A percentile compares a stretch with the other conserved stretches of the same genome.
Conservation (phyloP, 2,329 filamentous ascomycete genomes). For the Didymellaceae sp. region DNA sequence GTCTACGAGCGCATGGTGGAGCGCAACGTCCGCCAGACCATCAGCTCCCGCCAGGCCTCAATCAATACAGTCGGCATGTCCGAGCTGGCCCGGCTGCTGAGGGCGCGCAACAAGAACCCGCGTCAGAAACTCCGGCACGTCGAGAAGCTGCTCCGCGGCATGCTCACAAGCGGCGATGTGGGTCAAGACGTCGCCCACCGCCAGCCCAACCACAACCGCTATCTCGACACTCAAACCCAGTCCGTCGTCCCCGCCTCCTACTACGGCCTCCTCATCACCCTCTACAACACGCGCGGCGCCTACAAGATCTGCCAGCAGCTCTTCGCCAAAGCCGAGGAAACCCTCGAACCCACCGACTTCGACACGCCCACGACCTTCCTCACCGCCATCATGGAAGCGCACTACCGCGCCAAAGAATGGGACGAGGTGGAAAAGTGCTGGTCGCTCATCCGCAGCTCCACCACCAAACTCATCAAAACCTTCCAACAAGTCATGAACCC, state of each 20-base stretch:
- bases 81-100: conserved; percentile 28
- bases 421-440: conserved; percentile 71
- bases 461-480: conserved; percentile 51
- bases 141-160: conserved; percentile 36
- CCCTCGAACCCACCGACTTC: conserved; percentile 22
- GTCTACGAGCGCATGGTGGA: conserved; percentile 55
- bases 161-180: conserved; percentile 33
- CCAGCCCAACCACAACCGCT: conserved; percentile 33
- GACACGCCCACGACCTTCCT: conserved; percentile 49
- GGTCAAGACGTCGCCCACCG: conserved; percentile 37
- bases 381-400: conserved; percentile 69
- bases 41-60: conserved; percentile 54
- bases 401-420: conserved; percentile 64
- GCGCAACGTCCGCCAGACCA: conserved; percentile 48
- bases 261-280: conserved; percentile 63
- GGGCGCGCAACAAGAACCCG: conserved; percentile 19
- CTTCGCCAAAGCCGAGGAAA: conserved; percentile 29
- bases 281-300: conserved; percentile 58
- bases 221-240: conserved; percentile 39
- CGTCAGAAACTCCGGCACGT: conserved; percentile 31
- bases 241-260: conserved; percentile 58
- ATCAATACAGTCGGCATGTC: conserved; percentile 33
- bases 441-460: conserved; percentile 64
- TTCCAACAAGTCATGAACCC: conserved; percentile 43
- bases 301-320: conserved; percentile 49